Base-by-base conservation (phyloP, 768 basidiomycete species). In the Leccinum arenicola region DNA sequence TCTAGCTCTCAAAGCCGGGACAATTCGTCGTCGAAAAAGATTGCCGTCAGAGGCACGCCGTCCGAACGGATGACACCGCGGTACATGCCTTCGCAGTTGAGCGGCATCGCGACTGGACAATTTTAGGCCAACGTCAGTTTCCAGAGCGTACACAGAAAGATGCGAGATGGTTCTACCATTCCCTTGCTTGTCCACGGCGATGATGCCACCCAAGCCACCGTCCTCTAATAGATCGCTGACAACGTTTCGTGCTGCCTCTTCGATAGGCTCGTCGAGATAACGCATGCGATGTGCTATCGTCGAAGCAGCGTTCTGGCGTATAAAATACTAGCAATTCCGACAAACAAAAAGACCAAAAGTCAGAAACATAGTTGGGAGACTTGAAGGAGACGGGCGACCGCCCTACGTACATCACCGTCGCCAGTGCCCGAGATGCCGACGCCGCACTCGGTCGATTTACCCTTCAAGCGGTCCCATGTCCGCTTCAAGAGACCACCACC, bases 1-100 rank as follows among this genome's bases (percentile, higher is more conserved):
- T 3, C 23, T 29, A 27, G n/a, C n/a, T 54, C 45, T 64, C 57
- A 62, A 23, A 66, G 55, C 38, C 48, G 55, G 29, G 64, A 64
- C 31, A 83, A 67, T 15, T 75, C 76, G 51, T 93, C 91, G 61
- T 91, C 89, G 19, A 74, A 74, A 71, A 93, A 93, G 54, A 93
- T 90, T 12, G 90, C 91, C 0, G 87, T 89, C 71, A 82, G 82
- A 0, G 89, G 80, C 7, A 84, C 69, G 10, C 90, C 91, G 59
- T 93, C 88, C 61, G 78, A 75, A 48, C 80, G 75, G 35, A 92
- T 84, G 15, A 91, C 78, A 6, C 91, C 91, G 29, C 91, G 81
- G 68, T 91, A 93, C 91, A 93, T 93, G 8, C 91, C 89, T 19
- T 80, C 75, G 65, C 85, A 88, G 69, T 92, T 93, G 61, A 93